Evolutionary conservation across 2,329 filamentous ascomycete genomes (phyloP), one percentile per base, ranked within the genome.

Genomic region (Nemania diffusa): DNA sequence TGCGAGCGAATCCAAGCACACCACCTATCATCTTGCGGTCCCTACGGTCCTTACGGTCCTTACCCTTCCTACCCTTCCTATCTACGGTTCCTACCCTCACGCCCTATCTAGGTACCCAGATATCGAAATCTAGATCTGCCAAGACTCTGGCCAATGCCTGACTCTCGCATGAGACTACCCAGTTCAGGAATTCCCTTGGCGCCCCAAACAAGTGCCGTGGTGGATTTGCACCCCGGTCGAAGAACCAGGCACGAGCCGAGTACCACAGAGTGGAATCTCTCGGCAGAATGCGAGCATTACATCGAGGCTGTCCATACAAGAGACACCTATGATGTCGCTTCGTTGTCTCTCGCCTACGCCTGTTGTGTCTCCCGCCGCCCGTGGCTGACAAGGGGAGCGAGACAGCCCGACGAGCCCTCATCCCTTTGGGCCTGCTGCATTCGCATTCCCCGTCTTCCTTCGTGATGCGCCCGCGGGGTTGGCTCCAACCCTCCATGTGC

Each of bases 141-240:
- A 42, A 34, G 8, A 37, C 26, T 37, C 57, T 9, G 55, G 27
- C 46, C n/a, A 40, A 55, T 26, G 50, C 17, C 44, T 24, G 6
- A 17, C 20, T 59, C 55, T 51, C 64, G 64, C 64, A 67, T 63
- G 50, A 56, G 13, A 63, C 55, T 67, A 56, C 64, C 64, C 26
- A 27, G 50, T 63, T 29, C 20, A 44, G 55, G 48, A 27, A 50
- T 22, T n/a, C 40, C 32, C 52, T 59, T 22, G 53, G 55, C 52
- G 48, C 50, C 40, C 50, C 42, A 46, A 53, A 50, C 15, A n/a
- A 32, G 44, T 62, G 37, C 46, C 46, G 22, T 50, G 24, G 20
- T 46, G 22, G 8, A 22, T 27, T 42, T 20, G 40, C 24, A 40
- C 48, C 42, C 27, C 32, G 42, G 46, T 48, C 53, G 40, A 27